Base-by-base conservation (phyloP, 2,329 filamentous ascomycete genomes). In the Penicillium sp. region DNA sequence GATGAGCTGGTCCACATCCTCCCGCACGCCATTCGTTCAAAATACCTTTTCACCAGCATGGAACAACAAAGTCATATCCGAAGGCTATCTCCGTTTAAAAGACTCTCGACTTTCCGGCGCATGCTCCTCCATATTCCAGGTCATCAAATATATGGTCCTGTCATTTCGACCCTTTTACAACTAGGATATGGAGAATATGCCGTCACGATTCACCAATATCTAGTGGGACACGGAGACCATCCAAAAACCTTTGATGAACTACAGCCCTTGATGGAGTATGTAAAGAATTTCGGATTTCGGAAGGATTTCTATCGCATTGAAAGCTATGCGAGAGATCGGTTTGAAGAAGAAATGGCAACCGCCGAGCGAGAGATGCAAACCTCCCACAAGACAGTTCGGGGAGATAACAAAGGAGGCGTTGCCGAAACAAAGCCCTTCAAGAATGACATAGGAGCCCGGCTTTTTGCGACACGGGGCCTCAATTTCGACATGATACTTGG, bases 381-480 rank as follows among this genome's bases (percentile, higher is more conserved):
- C 28, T 8, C 18, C 32, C 2, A 38, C 54, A 24, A 2, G 33
- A 12, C 15, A 20, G 33, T 15, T 23, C 20, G 12, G 33, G n/a
- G 5, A 37, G 1, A 45, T n/a, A 13, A 41, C 28, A 18, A 51
- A 51, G 13, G 5, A 23, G 7, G 52, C 50, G 47, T 40, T 20
- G 7, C 55, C 3, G 52, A 61, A 18, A 68, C 62, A 31, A 81
- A 78, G 52, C 68, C 71, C 7, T 80, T 83, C 54, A 85, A 81
- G 61, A 88, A 93, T 66, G 71, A 75, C 0, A 78, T 95, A 27
- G 86, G 87, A 15, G 87, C 90, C n/a, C 81, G 84, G 55, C 83
- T 89, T 73, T 91, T 95, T 65, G 90, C 90, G 8, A 87, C 84
- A 1, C 84, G 77, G 49, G 87, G 88, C 67, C 78, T 93, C 20